Evolutionary conservation across 805 yeast species (phyloP).

Genomic region (Cyberlindnera nakhonratchasimensis): DNA sequence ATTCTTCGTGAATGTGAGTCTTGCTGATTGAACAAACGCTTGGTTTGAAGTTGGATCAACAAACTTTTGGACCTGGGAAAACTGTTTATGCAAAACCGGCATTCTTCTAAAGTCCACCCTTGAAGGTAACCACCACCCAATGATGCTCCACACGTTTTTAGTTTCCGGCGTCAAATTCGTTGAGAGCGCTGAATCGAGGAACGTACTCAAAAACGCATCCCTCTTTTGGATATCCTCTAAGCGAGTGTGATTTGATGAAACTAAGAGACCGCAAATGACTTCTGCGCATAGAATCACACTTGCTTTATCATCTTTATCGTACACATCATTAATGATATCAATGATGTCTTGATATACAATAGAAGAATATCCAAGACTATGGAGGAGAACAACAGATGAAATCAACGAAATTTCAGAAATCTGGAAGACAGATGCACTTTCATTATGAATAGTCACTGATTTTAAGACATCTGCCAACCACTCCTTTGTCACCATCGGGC

Average conservation of each 20-base stretch:
- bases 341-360: conserved; percentile 51
- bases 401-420: conserved; percentile 60
- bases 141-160: conserved; percentile 67
- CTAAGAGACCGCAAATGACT: conserved; percentile 58
- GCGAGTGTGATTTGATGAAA: conserved; percentile 43
- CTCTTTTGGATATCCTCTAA: conserved; percentile 33
- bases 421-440: conserved; percentile 62
- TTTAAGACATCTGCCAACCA: conserved; percentile 56
- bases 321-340: conserved; percentile 45
- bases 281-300: conserved; percentile 76
- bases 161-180: conserved; percentile 72
- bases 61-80: conserved; percentile 38
- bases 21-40: conserved; percentile 61
- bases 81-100: conserved; percentile 44
- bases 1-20: conserved; percentile 53
- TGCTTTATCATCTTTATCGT: conserved; percentile 65
- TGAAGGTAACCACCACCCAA: conserved; percentile 70
- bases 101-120: conserved; percentile 67
- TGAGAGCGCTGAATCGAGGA: conserved; percentile 44
- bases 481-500: conserved; percentile 44
- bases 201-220: conserved; percentile 44
- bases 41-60: conserved; percentile 55
- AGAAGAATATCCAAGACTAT: conserved; percentile 41
- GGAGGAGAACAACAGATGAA: conserved; percentile 45
- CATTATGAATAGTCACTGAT: conserved; percentile 62